Base-by-base conservation (phyloP, 441 rosid genomes). In the Adansonia grandidieri region DNA sequence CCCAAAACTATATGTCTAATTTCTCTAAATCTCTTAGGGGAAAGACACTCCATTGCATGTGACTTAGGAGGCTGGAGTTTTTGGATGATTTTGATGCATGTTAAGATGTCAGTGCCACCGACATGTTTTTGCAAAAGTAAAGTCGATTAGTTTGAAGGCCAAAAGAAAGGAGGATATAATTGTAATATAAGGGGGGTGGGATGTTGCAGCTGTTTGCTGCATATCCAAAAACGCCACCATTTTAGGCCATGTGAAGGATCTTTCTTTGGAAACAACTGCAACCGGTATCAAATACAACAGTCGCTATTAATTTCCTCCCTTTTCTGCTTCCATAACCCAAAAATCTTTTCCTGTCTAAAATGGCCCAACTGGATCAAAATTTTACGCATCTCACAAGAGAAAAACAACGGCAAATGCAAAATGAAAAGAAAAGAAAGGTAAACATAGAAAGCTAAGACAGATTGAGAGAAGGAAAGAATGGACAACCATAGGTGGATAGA, bases 351-450 rank as follows among this genome's bases (percentile, higher is more conserved):
- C 71, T 45, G 72, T 73, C 84, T 71, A 19, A 37, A 69, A 70
- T 78, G 82, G 73, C 80, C 78, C 79, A 82, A 71, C 61, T 78
- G 80, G 78, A 74, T 82, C 81, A 78, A 66, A 71, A 3, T 8
- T 71, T 75, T 80, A 5, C 63, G 15, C 64, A 74, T 32, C 2
- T 71, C 56, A 67, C 53, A 70, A 71, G 20, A 75, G 77, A 56
- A 75, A 73, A 77, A 44, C 77, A 19, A 74, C 75, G 66, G 14
- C 67, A 75, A 61, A 74, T 65, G 22, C 48, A 56, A 51, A 45
- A 28, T 14, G 11, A 22, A 20, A 44, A 13, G 4, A 68, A 74
- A 19, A 64, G 19, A 2, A 51, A 63, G 20, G 48, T 61, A 73
- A 57, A 75, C 71, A 63, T 28, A 78, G 57, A 77, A 61, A 77